Base-by-base conservation (phyloP, 352 stramenopile species). In the Phytophthora capsici region DNA sequence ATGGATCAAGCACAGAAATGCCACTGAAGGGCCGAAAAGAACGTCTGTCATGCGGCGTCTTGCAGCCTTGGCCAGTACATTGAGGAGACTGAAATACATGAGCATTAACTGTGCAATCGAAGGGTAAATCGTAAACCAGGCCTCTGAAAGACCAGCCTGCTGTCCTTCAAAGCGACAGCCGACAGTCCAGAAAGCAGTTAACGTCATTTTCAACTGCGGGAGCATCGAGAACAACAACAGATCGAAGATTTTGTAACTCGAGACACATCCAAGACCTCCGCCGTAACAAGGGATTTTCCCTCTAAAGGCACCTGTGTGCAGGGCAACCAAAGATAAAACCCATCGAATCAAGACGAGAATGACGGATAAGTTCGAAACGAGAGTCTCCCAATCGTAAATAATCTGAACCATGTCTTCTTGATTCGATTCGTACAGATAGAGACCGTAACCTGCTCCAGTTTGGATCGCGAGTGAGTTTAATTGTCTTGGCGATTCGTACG, bases 91-190 rank as follows among this genome's bases (percentile, higher is more conserved):
- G 47, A 50, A 71, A 23, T 71, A 64, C 23, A 75, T 52, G 2
- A 75, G 19, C 26, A 71, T 49, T 7, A 75, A 6, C 20, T 71
- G 61, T 2, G 55, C 55, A 30, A 71, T 75, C 0, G 61, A 50
- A 10, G 67, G 67, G 30, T 75, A 75, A 2, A 75, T 61, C 1
- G 38, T 56, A 41, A 75, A 71, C 62, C 66, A 71, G 4, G 67
- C 41, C 16, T 75, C 54, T 1, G 62, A 70, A 9, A 85, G 52
- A 0, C 40, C 61, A 13, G 22, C 17, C 28, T 82, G 73, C 16
- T 82, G 55, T 1, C 77, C 77, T 64, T 85, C 63, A 40, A 80
- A 85, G 8, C 48, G 23, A 44, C 70, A 80, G 4, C 77, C 70
- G 16, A 65, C 43, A 3, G 61, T 75, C 48, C 57, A 80, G 34